phyloP scores from a whole-genome alignment of 2,329 filamentous ascomycete species.

The Monosporascus sp. region DNA sequence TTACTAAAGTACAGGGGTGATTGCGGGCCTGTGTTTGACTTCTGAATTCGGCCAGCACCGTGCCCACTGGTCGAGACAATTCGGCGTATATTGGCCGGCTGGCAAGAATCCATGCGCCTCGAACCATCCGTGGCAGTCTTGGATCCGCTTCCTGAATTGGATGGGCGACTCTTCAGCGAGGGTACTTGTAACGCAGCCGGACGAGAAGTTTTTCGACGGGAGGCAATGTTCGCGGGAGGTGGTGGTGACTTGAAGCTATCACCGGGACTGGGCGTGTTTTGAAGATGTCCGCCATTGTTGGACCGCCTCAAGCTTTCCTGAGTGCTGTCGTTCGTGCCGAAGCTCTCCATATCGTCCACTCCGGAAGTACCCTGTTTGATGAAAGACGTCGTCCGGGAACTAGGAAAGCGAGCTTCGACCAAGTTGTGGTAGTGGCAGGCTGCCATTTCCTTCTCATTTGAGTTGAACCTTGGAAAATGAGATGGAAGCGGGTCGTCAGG shows the following conservation, averaged over 20 bases:
- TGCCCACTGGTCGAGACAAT: constrained; percentile 47
- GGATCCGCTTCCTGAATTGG: constrained; percentile 30
- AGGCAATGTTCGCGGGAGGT: constrained; percentile 48
- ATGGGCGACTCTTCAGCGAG: constrained; percentile 39
- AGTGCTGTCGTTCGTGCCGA: constrained; percentile 6
- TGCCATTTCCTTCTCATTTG: neutral
- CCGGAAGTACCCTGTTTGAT: neutral
- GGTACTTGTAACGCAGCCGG: constrained; percentile 44
- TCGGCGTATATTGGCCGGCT: constrained; percentile 42
- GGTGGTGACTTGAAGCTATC: constrained; percentile 44
- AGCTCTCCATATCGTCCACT: neutral
- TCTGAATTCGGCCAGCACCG: constrained; percentile 37
- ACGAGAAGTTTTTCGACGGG: constrained; percentile 45
- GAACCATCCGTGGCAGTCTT: constrained; percentile 44
- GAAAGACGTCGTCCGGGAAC: neutral
- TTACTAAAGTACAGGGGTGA: constrained; percentile 41
- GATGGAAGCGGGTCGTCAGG: neutral
- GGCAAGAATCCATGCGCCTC: constrained; percentile 38
- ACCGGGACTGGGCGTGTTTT: constrained; percentile 21
- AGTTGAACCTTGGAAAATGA: neutral
- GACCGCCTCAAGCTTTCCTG: constrained; percentile 9
- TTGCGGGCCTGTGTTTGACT: constrained; percentile 33
- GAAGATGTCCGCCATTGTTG: neutral
- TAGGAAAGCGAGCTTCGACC: neutral
- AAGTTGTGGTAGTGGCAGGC: neutral